phyloP scores from a whole-genome alignment of 2,329 filamentous ascomycete genomes.

The Sarocladium brachiariae region DNA sequence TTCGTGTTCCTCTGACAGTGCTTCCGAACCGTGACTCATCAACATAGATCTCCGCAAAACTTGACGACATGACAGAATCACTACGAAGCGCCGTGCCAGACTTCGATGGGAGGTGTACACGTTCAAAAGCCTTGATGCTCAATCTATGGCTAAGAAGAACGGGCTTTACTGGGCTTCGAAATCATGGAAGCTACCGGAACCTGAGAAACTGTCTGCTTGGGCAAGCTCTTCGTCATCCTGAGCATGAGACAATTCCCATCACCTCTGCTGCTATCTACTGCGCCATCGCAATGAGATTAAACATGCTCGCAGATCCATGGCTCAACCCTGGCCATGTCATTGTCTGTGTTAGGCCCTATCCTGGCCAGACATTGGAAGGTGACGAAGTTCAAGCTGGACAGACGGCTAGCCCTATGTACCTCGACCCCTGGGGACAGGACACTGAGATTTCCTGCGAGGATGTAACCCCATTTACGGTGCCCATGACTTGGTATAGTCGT shows the following conservation, averaged over 20 bases:
- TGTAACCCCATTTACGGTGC: neutral
- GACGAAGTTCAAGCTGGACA: constrained; percentile 21
- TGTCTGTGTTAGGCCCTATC: constrained; percentile 61
- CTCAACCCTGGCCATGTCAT: constrained; percentile 83
- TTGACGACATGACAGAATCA: constrained; percentile 49
- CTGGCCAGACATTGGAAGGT: constrained; percentile 55
- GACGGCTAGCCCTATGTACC: constrained; percentile 53
- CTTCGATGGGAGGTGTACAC: constrained; percentile 51
- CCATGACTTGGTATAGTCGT: neutral
- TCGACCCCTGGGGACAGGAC: constrained; percentile 72
- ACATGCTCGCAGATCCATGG: constrained; percentile 70
- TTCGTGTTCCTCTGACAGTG: constrained; percentile 27
- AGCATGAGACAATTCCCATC: constrained; percentile 76
- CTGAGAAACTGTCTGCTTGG: constrained; percentile 85
- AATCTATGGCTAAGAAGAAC: constrained; percentile 62
- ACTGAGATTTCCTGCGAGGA: constrained; percentile 49
- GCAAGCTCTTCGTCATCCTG: constrained; percentile 63
- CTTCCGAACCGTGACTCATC: constrained; percentile 10
- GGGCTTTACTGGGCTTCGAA: constrained; percentile 64
- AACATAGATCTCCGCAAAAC: constrained; percentile 11
- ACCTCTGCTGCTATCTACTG: constrained; percentile 86
- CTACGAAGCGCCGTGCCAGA: constrained; percentile 48
- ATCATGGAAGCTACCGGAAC: constrained; percentile 64
- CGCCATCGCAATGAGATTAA: constrained; percentile 66
- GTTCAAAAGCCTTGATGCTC: constrained; percentile 61